phyloP scores from a whole-genome alignment of 2,329 filamentous ascomycete genomes.

The Neopestalotiopsis sp. region DNA sequence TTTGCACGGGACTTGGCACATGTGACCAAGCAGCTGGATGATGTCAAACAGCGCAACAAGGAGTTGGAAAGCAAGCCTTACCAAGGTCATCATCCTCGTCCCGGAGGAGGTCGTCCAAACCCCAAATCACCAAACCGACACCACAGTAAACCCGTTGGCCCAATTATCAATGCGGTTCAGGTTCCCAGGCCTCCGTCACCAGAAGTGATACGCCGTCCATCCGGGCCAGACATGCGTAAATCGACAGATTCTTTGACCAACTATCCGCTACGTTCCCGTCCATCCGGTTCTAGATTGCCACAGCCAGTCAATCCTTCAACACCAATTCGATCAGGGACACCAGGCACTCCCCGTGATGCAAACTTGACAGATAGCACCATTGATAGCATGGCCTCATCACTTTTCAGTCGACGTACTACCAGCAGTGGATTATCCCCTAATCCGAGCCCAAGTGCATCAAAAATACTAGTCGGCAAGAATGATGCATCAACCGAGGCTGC shows the following conservation, averaged over 20 bases:
- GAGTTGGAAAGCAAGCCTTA: slow-evolving; percentile 30
- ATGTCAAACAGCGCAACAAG: slow-evolving; percentile 35
- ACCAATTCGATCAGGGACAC: slow-evolving; percentile 41
- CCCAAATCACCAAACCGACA: slow-evolving; percentile 4
- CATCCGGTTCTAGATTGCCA: slow-evolving; percentile 44
- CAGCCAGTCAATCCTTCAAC: slow-evolving; percentile 39
- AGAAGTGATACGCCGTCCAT: slow-evolving; percentile 6
- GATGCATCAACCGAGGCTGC: neutral
- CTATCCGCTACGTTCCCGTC: slow-evolving; percentile 39
- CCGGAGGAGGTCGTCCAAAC: slow-evolving; percentile 17
- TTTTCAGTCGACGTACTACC: slow-evolving; percentile 38
- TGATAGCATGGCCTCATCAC: slow-evolving; percentile 45
- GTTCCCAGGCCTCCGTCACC: neutral
- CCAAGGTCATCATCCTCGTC: slow-evolving; percentile 24
- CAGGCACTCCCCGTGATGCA: slow-evolving; percentile 36
- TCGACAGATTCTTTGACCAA: slow-evolving; percentile 24
- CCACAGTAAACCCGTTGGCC: neutral
- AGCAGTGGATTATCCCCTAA: slow-evolving; percentile 13
- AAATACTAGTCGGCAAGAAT: neutral
- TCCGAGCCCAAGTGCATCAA: slow-evolving; percentile 15
- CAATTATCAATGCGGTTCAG: neutral
- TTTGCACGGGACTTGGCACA: slow-evolving; percentile 38
- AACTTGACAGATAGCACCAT: slow-evolving; percentile 46
- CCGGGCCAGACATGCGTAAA: slow-evolving; percentile 17
- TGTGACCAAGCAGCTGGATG: slow-evolving; percentile 41